phyloP scores from a whole-genome alignment of 1,284 basidiomycete genomes.

The Athelia sp. region DNA sequence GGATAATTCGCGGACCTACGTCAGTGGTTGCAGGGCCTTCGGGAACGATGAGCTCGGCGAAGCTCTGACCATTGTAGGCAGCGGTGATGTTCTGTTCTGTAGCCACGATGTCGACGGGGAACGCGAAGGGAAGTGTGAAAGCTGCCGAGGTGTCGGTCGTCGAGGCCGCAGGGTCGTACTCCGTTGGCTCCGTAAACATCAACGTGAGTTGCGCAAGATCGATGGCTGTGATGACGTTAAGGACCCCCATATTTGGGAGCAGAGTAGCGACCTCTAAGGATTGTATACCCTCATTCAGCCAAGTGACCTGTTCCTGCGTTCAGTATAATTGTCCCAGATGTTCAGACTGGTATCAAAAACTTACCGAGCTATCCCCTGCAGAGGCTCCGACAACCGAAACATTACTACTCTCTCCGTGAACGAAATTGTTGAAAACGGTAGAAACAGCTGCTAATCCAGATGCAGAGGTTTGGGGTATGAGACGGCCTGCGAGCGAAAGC shows the following conservation, averaged over 20 bases:
- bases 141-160: conserved; percentile 56
- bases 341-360: conserved; percentile 10
- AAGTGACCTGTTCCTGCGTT: conserved; percentile 49
- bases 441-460: conserved; percentile 60
- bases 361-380: conserved; percentile 58
- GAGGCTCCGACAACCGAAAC: conserved; percentile 60
- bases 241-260: conserved; percentile 61
- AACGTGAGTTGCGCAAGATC: conserved; percentile 60
- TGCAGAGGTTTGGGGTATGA: conserved; percentile 54
- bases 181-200: conserved; percentile 50
- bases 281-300: conserved; percentile 76
- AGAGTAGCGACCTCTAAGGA: conserved; percentile 54
- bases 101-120: conserved; percentile 65
- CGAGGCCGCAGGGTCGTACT: conserved; percentile 55
- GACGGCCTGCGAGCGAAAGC: conserved; percentile 57
- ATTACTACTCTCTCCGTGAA: conserved; percentile 62
- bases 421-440: conserved; percentile 68
- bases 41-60: conserved; percentile 63
- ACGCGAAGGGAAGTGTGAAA: conserved; percentile 68
- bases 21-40: conserved; percentile 59
- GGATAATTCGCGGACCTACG: conserved; percentile 57
- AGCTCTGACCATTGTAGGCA: conserved; percentile 46
- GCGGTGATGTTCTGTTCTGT: conserved; percentile 61
- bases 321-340: conserved; percentile 6
- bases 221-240: conserved; percentile 66